Evolutionary conservation across 371 early-diverging fungal species (phyloP).

Genomic region (Rhizopus arrhizus): DNA sequence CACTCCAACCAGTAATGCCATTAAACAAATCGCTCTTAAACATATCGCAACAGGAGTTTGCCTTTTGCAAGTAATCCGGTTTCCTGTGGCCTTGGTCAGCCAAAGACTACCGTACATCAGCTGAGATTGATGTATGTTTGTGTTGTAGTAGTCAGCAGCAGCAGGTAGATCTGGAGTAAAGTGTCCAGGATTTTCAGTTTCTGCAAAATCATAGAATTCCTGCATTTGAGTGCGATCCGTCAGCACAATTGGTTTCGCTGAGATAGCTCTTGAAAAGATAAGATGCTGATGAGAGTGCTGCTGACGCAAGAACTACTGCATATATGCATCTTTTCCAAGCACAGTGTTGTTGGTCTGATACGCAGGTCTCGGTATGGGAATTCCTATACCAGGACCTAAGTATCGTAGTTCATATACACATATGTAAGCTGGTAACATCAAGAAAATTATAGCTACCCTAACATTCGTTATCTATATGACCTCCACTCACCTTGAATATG

Average conservation of each 20-base stretch:
- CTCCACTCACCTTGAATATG: conserved; percentile 5
- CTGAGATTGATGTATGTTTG: conserved; percentile 52
- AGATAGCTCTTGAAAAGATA: conserved; percentile 49
- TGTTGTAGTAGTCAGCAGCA: conserved; percentile 46
- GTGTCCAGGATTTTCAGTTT: conserved; percentile 42
- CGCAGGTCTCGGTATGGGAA: conserved; percentile 52
- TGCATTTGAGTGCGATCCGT: conserved; percentile 29
- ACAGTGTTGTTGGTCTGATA: conserved; percentile 33
- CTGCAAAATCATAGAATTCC: conserved; percentile 49
- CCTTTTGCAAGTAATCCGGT: conserved; percentile 36
- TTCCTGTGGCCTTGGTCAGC: conserved; percentile 55
- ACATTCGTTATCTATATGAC: conserved; percentile 17
- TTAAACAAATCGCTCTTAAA: conserved; percentile 14
- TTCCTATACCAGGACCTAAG: conserved; percentile 18
- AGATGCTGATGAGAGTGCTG: conserved; percentile 54
- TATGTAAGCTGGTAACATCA: conserved; percentile 16
- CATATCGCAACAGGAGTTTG: conserved; percentile 25
- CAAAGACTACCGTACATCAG: conserved; percentile 60
- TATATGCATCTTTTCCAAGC: conserved; percentile 51
- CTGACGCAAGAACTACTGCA: conserved; percentile 48
- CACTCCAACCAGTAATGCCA: conserved; percentile 41
- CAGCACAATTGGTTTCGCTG: conserved; percentile 45
- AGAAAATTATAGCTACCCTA: conserved; percentile 16
- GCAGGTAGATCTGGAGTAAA: conserved; percentile 51
- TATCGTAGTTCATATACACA: conserved; percentile 15